Evolutionary conservation across 2,329 filamentous ascomycete species (phyloP).

Genomic region (Didymosphaeria variabile): DNA sequence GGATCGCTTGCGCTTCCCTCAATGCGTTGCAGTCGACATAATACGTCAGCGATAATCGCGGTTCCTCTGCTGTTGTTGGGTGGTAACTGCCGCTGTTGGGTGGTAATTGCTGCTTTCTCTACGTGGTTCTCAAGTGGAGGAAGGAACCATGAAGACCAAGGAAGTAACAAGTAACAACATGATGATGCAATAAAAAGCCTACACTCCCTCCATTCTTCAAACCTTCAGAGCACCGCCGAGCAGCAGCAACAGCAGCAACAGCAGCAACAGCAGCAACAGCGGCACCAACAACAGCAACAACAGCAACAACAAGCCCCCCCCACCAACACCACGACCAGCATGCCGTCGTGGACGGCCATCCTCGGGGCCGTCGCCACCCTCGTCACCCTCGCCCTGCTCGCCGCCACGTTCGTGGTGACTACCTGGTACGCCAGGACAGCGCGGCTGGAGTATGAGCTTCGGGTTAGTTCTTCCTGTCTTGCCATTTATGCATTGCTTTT

Average conservation of each 20-base stretch:
- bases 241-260: background rate
- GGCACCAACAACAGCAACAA: background rate
- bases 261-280: background rate
- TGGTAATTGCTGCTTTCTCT: background rate
- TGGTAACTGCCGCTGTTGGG: background rate
- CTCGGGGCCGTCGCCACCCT: background rate
- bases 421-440: background rate
- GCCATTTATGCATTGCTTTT: background rate
- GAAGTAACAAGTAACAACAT: slow-evolving; percentile 4
- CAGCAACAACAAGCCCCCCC: background rate
- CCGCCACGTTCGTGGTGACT: background rate
- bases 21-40: too few relatives aligned
- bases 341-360: background rate
- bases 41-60: background rate
- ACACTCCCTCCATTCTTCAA: background rate
- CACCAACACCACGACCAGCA: background rate
- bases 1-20: too few relatives aligned
- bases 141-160: background rate
- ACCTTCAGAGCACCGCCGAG: background rate
- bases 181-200: slow-evolving; percentile 2
- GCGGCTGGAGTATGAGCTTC: background rate
- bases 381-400: too few relatives aligned
- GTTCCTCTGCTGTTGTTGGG: background rate
- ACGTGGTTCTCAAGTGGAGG: background rate
- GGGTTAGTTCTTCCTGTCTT: slow-evolving; percentile 3